Conservation (phyloP, 129 eudicot genomes). For the Chrysanthemum seticuspe region DNA sequence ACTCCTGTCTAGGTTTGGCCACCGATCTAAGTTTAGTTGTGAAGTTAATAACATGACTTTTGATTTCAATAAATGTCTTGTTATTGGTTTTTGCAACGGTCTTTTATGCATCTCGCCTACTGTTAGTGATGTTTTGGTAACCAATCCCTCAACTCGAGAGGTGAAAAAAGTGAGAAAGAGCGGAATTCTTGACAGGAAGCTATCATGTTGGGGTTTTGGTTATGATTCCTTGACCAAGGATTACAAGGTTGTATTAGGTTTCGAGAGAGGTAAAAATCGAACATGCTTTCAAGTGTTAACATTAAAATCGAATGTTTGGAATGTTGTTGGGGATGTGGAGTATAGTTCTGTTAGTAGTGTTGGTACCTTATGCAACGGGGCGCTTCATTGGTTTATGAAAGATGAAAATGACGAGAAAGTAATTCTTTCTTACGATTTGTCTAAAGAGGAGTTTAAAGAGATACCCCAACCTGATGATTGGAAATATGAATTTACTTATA, state of each 20-base stretch:
- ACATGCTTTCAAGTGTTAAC: neutral
- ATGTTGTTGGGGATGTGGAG: neutral
- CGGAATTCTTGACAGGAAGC: no score
- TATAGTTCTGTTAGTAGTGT: neutral
- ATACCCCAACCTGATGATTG: neutral
- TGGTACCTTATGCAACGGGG: neutral
- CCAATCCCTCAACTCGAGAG: no score
- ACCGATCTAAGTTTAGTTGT: no score
- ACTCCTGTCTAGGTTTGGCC: no score
- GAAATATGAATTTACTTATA: neutral
- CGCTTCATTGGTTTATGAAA: constrained; percentile 9
- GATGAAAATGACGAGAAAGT: neutral
- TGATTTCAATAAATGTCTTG: no score
- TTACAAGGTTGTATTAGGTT: constrained; percentile 1
- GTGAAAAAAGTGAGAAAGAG: no score
- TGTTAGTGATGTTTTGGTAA: no score
- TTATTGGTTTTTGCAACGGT: no score
- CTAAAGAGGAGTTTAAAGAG: constrained; percentile 1
- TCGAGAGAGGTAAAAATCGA: neutral
- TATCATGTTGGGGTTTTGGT: constrained; percentile 15
- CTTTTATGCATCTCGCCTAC: no score
- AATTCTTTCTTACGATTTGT: neutral
- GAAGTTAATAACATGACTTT: no score
- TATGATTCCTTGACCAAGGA: neutral
- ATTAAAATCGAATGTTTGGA: neutral